Conservation (phyloP, 495 filamentous ascomycete genomes). For the Penicillium odoratum region DNA sequence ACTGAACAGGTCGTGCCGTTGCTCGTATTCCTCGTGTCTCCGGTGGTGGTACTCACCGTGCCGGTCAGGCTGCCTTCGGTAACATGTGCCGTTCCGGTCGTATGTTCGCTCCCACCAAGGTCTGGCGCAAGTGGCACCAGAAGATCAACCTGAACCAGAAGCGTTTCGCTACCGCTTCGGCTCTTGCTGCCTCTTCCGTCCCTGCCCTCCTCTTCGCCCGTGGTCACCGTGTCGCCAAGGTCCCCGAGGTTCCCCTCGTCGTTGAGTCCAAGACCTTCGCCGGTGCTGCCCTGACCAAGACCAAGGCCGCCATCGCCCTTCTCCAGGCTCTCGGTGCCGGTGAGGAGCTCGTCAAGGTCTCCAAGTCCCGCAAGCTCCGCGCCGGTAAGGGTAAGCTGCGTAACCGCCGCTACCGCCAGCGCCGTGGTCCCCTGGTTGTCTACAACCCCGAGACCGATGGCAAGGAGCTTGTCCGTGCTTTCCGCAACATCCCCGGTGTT, state of each 20-base stretch:
- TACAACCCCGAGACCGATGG: conserved; percentile 92
- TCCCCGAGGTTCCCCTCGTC: conserved; percentile 96
- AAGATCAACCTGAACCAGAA: conserved; percentile 98
- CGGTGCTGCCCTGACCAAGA: conserved; percentile 76
- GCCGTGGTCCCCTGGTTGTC: conserved; percentile 94
- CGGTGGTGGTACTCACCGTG: conserved; percentile 99
- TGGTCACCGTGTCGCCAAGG: conserved; percentile 87
- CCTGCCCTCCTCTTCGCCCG: conserved; percentile 93
- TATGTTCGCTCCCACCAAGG: conserved; percentile 99
- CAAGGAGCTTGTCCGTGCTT: conserved; percentile 84
- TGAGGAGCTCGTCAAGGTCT: conserved; percentile 89
- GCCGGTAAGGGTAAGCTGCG: conserved; percentile 98
- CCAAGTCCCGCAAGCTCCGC: conserved; percentile 87
- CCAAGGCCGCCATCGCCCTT: conserved; percentile 80
- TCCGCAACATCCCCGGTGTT: conserved; percentile 98
- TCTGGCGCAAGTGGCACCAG: conserved; percentile 99
- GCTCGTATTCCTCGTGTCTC: conserved; percentile 99
- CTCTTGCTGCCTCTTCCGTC: conserved; percentile 92
- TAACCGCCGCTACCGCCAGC: conserved; percentile 91
- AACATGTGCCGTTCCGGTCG: conserved; percentile 99
- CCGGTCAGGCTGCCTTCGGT: conserved; percentile 99
- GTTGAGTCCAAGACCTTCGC: conserved; percentile 85
- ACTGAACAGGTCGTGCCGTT: conserved; percentile 83
- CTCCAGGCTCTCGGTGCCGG: conserved; percentile 88
- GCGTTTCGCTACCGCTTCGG: conserved; percentile 96